Evolutionary conservation across 1,284 basidiomycete species (phyloP).

Genomic region (Leccinum laetum): DNA sequence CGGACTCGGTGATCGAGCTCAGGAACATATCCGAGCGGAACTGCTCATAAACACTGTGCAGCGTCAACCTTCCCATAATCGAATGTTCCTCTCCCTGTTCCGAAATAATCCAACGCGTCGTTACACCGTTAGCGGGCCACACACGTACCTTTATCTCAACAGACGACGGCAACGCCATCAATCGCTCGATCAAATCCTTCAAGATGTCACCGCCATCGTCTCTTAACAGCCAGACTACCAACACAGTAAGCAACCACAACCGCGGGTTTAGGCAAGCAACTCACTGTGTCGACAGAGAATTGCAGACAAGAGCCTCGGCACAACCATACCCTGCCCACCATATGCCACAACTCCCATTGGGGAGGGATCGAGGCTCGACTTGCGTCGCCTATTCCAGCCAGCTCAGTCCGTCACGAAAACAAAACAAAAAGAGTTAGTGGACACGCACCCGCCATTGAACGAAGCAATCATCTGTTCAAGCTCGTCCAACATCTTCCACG

Average conservation of each 20-base stretch:
- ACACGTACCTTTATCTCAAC: conserved; percentile 54
- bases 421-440: not conserved
- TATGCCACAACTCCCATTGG: conserved; percentile 24
- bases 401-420: not conserved
- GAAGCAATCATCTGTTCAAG: conserved; percentile 45
- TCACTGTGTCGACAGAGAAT: conserved; percentile 76
- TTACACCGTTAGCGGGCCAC: no score
- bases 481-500: conserved; percentile 55
- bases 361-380: conserved; percentile 35
- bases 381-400: conserved; percentile 40
- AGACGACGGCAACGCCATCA: conserved; percentile 58
- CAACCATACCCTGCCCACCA: conserved; percentile 54
- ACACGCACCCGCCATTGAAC: conserved; percentile 53
- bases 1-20: conserved; percentile 84
- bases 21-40: conserved; percentile 87
- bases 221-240: conserved; percentile 72
- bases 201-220: conserved; percentile 56
- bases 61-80: conserved; percentile 70
- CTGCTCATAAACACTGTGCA: conserved; percentile 74
- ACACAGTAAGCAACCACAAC: not conserved
- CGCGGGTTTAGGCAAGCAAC: conserved; percentile 25
- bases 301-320: conserved; percentile 64
- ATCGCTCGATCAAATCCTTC: conserved; percentile 55
- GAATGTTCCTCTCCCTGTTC: conserved; percentile 69
- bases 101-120: no score